These are phyloP conservation scores for Sistotremastrum suecicum DNA, from an alignment of 768 basidiomycete species.

Conservation along the genomic window DNA sequence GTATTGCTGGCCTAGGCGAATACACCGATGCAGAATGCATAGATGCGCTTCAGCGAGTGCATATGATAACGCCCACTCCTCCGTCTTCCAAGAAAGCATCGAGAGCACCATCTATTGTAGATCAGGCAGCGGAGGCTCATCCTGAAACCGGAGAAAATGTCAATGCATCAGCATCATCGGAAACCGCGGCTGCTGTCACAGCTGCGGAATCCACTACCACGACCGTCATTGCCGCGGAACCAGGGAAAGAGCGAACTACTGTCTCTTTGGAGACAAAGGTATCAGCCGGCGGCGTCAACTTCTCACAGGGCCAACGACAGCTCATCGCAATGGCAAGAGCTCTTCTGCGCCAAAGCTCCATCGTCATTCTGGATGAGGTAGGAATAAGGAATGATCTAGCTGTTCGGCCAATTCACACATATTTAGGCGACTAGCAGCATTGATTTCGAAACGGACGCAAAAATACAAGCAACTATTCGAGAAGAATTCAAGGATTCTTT, in stretches of 20 bases:
- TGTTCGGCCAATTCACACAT: too few relatives aligned
- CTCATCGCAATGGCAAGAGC: conserved; percentile 16
- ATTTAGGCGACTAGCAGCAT: conserved; percentile 7
- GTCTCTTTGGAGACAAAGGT: conserved; percentile 70
- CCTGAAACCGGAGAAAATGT: conserved; percentile 25
- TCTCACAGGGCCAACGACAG: conserved; percentile 33
- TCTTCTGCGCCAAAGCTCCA: conserved; percentile 11
- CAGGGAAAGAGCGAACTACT: conserved; percentile 34
- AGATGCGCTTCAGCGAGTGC: conserved; percentile 72
- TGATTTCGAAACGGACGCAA: conserved; percentile 9
- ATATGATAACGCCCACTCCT: conserved; percentile 39
- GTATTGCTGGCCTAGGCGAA: conserved; percentile 22
- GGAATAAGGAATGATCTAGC: background rate
- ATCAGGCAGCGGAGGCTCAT: conserved; percentile 28
- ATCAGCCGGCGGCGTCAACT: conserved; percentile 36
- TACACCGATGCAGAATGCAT: conserved; percentile 67
- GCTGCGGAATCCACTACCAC: background rate
- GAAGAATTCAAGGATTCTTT: conserved; percentile 21
- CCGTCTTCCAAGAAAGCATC: conserved; percentile 17
- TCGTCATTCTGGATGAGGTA: conserved; percentile 28
- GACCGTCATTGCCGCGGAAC: conserved; percentile 1
- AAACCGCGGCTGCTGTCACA: background rate
- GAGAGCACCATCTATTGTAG: conserved; percentile 29
- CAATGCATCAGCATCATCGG: conserved; percentile 4
- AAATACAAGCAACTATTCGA: conserved; percentile 25